phyloP scores from a whole-genome alignment of 352 stramenopile species.

The Globisporangium heterothallicum region DNA sequence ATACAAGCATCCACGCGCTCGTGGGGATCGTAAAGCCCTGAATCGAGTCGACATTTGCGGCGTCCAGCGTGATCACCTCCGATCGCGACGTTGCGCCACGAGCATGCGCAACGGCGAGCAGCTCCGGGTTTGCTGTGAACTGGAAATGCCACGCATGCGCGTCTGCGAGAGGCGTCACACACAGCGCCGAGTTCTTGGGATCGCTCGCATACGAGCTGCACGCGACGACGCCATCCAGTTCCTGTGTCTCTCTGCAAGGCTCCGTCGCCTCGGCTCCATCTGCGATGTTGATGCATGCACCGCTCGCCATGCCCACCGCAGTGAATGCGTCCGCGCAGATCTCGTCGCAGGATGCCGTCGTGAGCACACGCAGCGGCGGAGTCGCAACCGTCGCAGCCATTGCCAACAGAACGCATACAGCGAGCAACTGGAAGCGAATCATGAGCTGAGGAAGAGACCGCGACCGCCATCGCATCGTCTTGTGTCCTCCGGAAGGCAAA shows the following conservation, averaged over 20 bases:
- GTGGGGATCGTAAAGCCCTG: slow-evolving; percentile 1
- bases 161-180: slow-evolving; percentile 2
- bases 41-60: slow-evolving; percentile 3
- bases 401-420: not conserved
- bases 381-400: not conserved
- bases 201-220: not conserved
- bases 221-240: not conserved
- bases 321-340: slow-evolving; percentile 1
- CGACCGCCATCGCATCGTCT: slow-evolving; percentile 10
- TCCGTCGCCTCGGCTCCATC: not conserved
- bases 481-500: not conserved
- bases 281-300: slow-evolving; percentile 5
- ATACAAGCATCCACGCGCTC: slow-evolving; percentile 3
- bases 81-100: not conserved
- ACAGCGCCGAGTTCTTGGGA: slow-evolving; percentile 1
- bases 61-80: slow-evolving; percentile 3
- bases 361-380: not conserved
- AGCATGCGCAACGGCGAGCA: slow-evolving; percentile 2
- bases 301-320: not conserved
- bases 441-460: not conserved
- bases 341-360: slow-evolving; percentile 4
- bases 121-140: slow-evolving; percentile 6
- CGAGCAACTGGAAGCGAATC: too few relatives aligned
- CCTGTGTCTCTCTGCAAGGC: not conserved
- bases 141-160: slow-evolving; percentile 7